These are phyloP conservation scores for Eutrema japonicum DNA, from an alignment of 345 rosid species.

Conservation along the genomic window DNA sequence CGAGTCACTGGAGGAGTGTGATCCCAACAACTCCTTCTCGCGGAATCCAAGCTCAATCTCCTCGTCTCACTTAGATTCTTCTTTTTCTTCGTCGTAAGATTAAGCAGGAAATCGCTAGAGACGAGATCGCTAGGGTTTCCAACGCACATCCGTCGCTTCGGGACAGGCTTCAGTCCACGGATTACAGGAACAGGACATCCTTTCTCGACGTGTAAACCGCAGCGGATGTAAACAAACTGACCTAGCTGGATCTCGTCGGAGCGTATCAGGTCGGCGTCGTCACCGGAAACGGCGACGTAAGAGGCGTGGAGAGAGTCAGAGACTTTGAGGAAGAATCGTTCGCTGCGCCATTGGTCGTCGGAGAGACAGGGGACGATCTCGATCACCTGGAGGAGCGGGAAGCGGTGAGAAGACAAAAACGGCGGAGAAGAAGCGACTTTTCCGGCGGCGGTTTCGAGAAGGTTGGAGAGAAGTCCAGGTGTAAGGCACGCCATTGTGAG, in stretches of 20 bases:
- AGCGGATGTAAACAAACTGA: conserved; percentile 54
- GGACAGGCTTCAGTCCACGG: conserved; percentile 53
- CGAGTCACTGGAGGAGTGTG: conserved; percentile 37
- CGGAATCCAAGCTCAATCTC: conserved; percentile 57
- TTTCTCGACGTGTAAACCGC: conserved; percentile 46
- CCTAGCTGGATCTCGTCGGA: conserved; percentile 56
- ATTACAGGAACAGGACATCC: conserved; percentile 56
- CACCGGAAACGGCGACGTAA: conserved; percentile 52
- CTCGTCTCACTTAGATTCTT: conserved; percentile 38
- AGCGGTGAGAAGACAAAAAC: conserved; percentile 42
- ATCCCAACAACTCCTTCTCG: conserved; percentile 56
- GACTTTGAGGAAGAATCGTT: conserved; percentile 57
- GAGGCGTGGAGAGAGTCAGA: conserved; percentile 62
- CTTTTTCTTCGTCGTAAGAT: conserved; percentile 27
- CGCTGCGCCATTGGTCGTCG: conserved; percentile 54
- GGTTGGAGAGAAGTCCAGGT: conserved; percentile 58
- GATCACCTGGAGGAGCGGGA: conserved; percentile 56
- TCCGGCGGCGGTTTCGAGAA: conserved; percentile 48
- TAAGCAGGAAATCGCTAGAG: conserved; percentile 46
- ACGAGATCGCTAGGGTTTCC: conserved; percentile 57
- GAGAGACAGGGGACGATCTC: conserved; percentile 58
- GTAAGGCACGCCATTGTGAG: conserved; percentile 53
- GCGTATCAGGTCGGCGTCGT: conserved; percentile 51
- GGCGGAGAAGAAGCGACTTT: conserved; percentile 33
- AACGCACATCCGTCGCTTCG: conserved; percentile 49